Percentiles rank a stretch among this genome's conserved stretches.
These are phyloP conservation scores for Solanum ahanhuiri DNA, from an alignment of 257 asterid species.

Conservation along the genomic window DNA sequence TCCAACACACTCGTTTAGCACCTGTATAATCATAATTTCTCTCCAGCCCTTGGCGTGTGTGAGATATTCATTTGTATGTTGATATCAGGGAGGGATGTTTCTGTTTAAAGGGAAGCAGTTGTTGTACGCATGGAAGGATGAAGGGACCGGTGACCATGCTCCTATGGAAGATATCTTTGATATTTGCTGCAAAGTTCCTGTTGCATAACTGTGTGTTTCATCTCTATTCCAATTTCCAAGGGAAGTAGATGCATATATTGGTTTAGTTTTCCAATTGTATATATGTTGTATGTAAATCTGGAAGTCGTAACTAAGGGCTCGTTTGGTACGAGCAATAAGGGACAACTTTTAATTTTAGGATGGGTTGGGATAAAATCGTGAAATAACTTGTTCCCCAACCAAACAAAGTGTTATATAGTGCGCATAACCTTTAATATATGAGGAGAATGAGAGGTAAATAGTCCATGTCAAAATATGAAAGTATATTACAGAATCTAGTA, in stretches of 20 bases:
- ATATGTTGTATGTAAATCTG: not conserved
- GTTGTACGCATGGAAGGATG: conserved; percentile 84
- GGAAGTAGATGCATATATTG: not conserved
- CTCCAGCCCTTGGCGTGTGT: not conserved
- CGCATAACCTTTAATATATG: not conserved
- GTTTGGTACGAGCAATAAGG: not conserved
- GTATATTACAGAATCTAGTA: not conserved
- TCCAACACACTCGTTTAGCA: not conserved
- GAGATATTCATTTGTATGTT: not conserved
- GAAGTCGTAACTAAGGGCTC: not conserved
- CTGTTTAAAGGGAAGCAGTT: conserved; percentile 75
- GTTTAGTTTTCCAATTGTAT: not conserved
- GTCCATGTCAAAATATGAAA: not conserved
- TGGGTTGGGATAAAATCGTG: not conserved
- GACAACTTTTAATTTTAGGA: not conserved
- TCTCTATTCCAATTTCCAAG: not conserved
- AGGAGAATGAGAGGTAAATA: not conserved
- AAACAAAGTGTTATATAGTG: not conserved
- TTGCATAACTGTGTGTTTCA: not conserved
- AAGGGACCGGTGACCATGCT: conserved; percentile 93
- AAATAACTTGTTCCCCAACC: not conserved
- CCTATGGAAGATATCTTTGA: conserved; percentile 69
- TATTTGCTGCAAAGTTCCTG: conserved; percentile 57
- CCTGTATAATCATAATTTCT: not conserved
- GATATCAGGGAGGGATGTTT: conserved; percentile 82